These are phyloP conservation scores for Asterophora lycoperdoides DNA, from an alignment of 768 basidiomycete species.

Conservation along the genomic window DNA sequence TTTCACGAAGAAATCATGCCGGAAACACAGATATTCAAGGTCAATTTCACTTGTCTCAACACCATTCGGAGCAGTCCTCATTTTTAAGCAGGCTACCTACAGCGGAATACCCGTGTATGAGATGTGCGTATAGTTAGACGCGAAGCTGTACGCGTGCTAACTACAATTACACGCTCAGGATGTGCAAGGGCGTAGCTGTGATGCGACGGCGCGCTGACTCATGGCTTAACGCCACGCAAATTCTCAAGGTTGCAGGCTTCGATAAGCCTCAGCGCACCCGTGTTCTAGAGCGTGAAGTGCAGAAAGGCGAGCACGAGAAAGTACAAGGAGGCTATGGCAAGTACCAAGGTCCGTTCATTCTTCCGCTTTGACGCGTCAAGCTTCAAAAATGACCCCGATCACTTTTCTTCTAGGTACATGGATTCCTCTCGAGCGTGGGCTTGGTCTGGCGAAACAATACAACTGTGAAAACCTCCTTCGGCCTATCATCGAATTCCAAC, in stretches of 20 bases:
- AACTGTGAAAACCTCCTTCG: conserved; percentile 83
- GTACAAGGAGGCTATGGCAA: conserved; percentile 99
- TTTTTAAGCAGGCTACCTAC: conserved; percentile 69
- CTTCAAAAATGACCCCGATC: conserved; percentile 7
- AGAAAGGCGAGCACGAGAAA: conserved; percentile 98
- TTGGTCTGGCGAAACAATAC: conserved; percentile 86
- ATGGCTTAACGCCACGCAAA: conserved; percentile 99
- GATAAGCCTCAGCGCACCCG: conserved; percentile 98
- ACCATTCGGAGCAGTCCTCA: conserved; percentile 16
- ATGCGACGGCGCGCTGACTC: conserved; percentile 96
- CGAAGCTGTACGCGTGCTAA: conserved; percentile 33
- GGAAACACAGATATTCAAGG: conserved; percentile 88
- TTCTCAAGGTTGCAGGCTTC: conserved; percentile 97
- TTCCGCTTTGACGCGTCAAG: conserved; percentile 10
- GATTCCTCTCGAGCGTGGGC: conserved; percentile 92
- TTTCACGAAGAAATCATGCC: conserved; percentile 47
- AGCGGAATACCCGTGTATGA: conserved; percentile 92
- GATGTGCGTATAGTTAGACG: conserved; percentile 57
- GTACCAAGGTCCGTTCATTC: conserved; percentile 77
- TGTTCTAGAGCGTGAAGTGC: conserved; percentile 95
- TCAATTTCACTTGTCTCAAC: conserved; percentile 26
- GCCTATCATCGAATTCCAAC: conserved; percentile 92
- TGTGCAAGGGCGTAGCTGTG: conserved; percentile 93
- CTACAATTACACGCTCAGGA: conserved; percentile 54
- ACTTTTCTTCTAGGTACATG: conserved; percentile 70